A percentile compares a stretch with the other conserved stretches of the same genome.
These are phyloP conservation scores for Phytophthora kernoviae DNA, from an alignment of 352 stramenopile species.

Conservation along the genomic window DNA sequence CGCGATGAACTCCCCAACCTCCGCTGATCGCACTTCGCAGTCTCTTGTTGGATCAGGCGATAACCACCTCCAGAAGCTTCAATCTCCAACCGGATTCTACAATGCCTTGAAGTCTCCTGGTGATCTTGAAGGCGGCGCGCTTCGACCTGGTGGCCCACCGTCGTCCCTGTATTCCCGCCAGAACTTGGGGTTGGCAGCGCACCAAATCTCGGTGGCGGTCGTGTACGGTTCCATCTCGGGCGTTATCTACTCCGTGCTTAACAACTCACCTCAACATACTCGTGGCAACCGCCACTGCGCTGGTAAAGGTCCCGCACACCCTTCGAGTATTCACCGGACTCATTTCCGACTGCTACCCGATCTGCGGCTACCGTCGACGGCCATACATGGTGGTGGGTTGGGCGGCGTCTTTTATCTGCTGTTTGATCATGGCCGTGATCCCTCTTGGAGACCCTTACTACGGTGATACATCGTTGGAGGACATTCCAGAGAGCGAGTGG, in stretches of 20 bases:
- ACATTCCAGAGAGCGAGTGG: conserved; percentile 21
- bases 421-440: conserved; percentile 41
- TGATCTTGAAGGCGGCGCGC: conserved; percentile 30
- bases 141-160: conserved; percentile 38
- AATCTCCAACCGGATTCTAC: conserved; percentile 20
- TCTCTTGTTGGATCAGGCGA: conserved; percentile 8
- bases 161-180: conserved; percentile 36
- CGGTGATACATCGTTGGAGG: conserved; percentile 27
- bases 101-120: conserved; percentile 22
- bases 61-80: conserved; percentile 9
- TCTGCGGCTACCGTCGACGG: conserved; percentile 47
- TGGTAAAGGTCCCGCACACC: conserved; percentile 43
- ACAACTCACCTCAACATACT: conserved; percentile 64
- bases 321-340: conserved; percentile 52
- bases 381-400: conserved; percentile 55
- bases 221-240: conserved; percentile 40
- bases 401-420: conserved; percentile 32
- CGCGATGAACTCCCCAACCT: conserved; percentile 13
- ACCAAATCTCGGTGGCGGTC: conserved; percentile 40
- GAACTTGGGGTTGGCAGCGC: conserved; percentile 44
- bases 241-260: conserved; percentile 55
- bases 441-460: conserved; percentile 52
- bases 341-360: conserved; percentile 47
- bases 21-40: conserved; percentile 9
- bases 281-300: conserved; percentile 33